Percentiles rank a stretch among this genome's conserved stretches.
These are phyloP conservation scores for Scutellaria galericulata DNA, from an alignment of 257 asterid genomes.

Conservation along the genomic window DNA sequence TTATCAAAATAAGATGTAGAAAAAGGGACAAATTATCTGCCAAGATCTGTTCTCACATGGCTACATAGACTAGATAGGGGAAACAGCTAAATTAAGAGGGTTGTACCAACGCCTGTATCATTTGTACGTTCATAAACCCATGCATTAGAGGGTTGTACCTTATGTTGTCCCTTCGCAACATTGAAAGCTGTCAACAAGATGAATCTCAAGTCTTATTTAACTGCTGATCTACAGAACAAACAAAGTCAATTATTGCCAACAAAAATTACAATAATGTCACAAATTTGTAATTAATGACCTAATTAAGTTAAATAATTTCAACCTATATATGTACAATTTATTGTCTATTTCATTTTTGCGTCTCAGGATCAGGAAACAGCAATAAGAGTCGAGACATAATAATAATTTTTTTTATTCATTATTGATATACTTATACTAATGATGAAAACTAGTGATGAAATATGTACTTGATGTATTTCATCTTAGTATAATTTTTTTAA, in stretches of 20 bases:
- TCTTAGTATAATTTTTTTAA: neutral
- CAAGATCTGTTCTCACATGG: conserved; percentile 26
- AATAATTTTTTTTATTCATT: neutral
- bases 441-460: too few relatives aligned
- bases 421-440: too few relatives aligned
- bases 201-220: neutral
- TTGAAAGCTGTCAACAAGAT: conserved; percentile 1
- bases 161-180: conserved; percentile 21
- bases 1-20: neutral
- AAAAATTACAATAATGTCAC: conserved; percentile 12
- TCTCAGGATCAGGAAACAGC: conserved; percentile 9
- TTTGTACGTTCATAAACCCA: conserved; percentile 17
- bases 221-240: neutral
- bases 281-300: neutral
- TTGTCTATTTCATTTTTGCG: neutral
- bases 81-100: neutral
- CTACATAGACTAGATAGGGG: conserved; percentile 17
- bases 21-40: neutral
- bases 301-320: conserved; percentile 9
- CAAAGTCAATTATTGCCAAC: conserved; percentile 28
- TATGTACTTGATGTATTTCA: neutral
- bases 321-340: conserved; percentile 1
- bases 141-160: conserved; percentile 19
- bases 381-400: neutral
- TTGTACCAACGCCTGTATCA: neutral